Conservation (phyloP, 345 rosid species). For the Citropsis articulata region DNA sequence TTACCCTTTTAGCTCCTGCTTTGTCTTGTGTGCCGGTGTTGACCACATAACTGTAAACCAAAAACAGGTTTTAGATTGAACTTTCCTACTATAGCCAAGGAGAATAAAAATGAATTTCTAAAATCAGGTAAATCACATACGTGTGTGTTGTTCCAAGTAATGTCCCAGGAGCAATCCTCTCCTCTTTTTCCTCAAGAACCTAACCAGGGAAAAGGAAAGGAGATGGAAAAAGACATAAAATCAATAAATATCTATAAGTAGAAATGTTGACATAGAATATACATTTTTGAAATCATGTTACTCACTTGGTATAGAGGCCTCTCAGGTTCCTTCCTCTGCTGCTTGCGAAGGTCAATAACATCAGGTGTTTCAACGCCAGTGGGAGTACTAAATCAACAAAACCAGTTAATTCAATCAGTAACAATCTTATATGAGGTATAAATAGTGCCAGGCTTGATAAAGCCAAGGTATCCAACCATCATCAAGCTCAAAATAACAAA, state of each 20-base stretch:
- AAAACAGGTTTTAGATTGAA: background rate
- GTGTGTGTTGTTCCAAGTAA: slow-evolving; percentile 92
- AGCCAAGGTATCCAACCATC: background rate
- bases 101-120: background rate
- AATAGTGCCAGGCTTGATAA: background rate
- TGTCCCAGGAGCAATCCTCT: slow-evolving; percentile 80
- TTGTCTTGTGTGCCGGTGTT: slow-evolving; percentile 80
- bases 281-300: slow-evolving; percentile 14
- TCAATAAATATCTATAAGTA: background rate
- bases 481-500: background rate
- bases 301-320: slow-evolving; percentile 88
- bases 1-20: slow-evolving; percentile 86
- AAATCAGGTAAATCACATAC: slow-evolving; percentile 28
- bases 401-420: slow-evolving; percentile 2
- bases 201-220: slow-evolving; percentile 17
- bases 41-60: slow-evolving; percentile 54
- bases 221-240: background rate
- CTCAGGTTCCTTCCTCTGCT: slow-evolving; percentile 97
- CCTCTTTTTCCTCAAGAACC: slow-evolving; percentile 92
- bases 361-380: slow-evolving; percentile 99
- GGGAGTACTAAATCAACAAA: slow-evolving; percentile 62
- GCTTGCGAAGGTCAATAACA: slow-evolving; percentile 98
- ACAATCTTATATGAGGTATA: background rate
- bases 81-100: background rate
- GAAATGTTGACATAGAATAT: background rate